Base-by-base conservation (phyloP, 768 basidiomycete species). In the Boletus patriciae region DNA sequence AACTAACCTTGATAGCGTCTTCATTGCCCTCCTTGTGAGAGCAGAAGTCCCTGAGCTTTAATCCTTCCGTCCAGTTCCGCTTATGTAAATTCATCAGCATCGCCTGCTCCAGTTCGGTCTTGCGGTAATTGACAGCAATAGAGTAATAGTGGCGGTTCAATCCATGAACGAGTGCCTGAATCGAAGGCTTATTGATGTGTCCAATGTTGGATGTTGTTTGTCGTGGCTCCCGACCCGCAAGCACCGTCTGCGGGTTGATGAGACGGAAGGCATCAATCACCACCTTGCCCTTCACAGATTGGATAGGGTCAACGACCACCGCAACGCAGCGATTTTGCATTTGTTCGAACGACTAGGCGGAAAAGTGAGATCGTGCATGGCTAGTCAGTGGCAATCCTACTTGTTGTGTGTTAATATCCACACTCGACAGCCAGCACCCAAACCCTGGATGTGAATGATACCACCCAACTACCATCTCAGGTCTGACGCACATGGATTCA, bases 51-150 rank as follows among this genome's bases (percentile, higher is more conserved):
- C 86, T 82, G 68, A 99, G 73, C 70, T 90, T 92, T 62, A 99
- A 77, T 1, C 96, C 97, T 72, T 98, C 95, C 3, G 97, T 98
- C 97, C 97, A 99, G 69, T 97, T 96, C 66, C 94, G 82, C 74
- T 98, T 98, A 79, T 99, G 97, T 65, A 99, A 77, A 73, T 98
- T 99, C 90, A 98, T 93, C 63, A 99, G 75, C 97, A 99, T 99
- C 18, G 90, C 84, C 71, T 99, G 97, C 74, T 99, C 97, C 3
- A 96, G 83, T 70, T 98, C 96, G 29, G 95, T 98, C 80, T 98
- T 98, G 64, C 95, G 86, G 76, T 98, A 98, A 73, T 96, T 94
- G 59, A 99, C 96, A 8, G 90, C 94, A 62, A 99, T 94, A 49
- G 89, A 92, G 78, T 99, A 99, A 72, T 99, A 99, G 76, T 98